Conservation (phyloP, 805 yeast genomes). For the Barnettozyma californica region DNA sequence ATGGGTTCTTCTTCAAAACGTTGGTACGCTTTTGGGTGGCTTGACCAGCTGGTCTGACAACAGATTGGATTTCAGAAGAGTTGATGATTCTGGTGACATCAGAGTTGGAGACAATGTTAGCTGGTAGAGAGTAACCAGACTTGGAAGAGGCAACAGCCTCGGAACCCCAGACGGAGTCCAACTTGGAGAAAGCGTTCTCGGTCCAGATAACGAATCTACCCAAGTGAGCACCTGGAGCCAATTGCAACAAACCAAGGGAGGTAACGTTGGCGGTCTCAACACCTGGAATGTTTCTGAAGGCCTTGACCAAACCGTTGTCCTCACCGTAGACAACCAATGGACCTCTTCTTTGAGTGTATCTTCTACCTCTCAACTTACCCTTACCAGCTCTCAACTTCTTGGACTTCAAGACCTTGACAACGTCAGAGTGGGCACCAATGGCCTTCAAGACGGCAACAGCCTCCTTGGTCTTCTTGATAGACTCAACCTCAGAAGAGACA, state of each 20-base stretch:
- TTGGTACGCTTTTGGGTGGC: slow-evolving; percentile 88
- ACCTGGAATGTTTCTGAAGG: slow-evolving; percentile 99
- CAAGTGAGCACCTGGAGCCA: slow-evolving; percentile 99
- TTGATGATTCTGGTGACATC: slow-evolving; percentile 96
- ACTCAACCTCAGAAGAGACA: slow-evolving; percentile 88
- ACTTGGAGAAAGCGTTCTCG: slow-evolving; percentile 93
- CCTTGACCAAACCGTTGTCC: slow-evolving; percentile 97
- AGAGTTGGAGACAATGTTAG: slow-evolving; percentile 90
- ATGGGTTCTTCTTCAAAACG: slow-evolving; percentile 98
- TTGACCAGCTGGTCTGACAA: slow-evolving; percentile 94
- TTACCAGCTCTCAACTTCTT: slow-evolving; percentile 99
- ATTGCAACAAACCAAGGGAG: slow-evolving; percentile 91
- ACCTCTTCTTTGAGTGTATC: slow-evolving; percentile 99
- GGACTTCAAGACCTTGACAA: slow-evolving; percentile 95
- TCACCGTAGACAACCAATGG: slow-evolving; percentile 97
- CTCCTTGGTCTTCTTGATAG: slow-evolving; percentile 94
- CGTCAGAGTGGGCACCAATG: slow-evolving; percentile 97
- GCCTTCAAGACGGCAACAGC: slow-evolving; percentile 98
- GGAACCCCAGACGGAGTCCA: slow-evolving; percentile 97
- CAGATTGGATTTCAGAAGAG: slow-evolving; percentile 99
- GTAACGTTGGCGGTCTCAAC: slow-evolving; percentile 94
- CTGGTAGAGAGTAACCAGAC: slow-evolving; percentile 88
- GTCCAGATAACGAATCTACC: slow-evolving; percentile 99
- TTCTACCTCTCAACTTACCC: slow-evolving; percentile 99
- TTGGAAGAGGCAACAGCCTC: slow-evolving; percentile 79